These are phyloP conservation scores for Datisca glomerata DNA, from an alignment of 306 rosid species.

Conservation along the genomic window DNA sequence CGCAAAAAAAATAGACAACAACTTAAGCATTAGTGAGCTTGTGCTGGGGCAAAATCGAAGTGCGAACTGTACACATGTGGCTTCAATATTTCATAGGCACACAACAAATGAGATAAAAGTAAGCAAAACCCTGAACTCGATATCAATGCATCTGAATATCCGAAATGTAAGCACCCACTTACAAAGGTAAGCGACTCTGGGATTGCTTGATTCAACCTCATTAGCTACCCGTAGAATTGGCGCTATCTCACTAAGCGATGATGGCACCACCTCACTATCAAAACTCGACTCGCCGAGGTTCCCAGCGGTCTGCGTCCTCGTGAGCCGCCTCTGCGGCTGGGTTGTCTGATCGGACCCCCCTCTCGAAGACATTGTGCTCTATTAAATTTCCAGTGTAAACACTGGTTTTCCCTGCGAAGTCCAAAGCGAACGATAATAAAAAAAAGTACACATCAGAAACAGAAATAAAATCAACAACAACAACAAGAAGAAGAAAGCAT, in stretches of 20 bases:
- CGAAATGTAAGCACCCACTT: too few relatives aligned
- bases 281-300: slow-evolving; percentile 77
- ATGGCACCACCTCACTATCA: slow-evolving; percentile 94
- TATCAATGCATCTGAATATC: too few relatives aligned
- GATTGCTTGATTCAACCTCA: slow-evolving; percentile 85
- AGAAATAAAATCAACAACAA: background rate
- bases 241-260: slow-evolving; percentile 80
- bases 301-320: slow-evolving; percentile 88
- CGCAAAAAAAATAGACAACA: too few relatives aligned
- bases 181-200: slow-evolving; percentile 97
- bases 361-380: slow-evolving; percentile 45
- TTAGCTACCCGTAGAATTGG: slow-evolving; percentile 98
- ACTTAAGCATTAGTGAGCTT: too few relatives aligned
- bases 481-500: background rate
- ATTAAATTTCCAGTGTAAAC: background rate
- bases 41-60: too few relatives aligned
- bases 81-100: too few relatives aligned
- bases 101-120: too few relatives aligned
- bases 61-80: too few relatives aligned
- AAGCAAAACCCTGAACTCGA: too few relatives aligned
- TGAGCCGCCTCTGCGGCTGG: slow-evolving; percentile 60
- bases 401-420: background rate
- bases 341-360: slow-evolving; percentile 48
- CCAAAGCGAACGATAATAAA: background rate
- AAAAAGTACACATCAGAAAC: background rate